Base-by-base conservation (phyloP, 352 stramenopile species). In the Pythium guiyangense region DNA sequence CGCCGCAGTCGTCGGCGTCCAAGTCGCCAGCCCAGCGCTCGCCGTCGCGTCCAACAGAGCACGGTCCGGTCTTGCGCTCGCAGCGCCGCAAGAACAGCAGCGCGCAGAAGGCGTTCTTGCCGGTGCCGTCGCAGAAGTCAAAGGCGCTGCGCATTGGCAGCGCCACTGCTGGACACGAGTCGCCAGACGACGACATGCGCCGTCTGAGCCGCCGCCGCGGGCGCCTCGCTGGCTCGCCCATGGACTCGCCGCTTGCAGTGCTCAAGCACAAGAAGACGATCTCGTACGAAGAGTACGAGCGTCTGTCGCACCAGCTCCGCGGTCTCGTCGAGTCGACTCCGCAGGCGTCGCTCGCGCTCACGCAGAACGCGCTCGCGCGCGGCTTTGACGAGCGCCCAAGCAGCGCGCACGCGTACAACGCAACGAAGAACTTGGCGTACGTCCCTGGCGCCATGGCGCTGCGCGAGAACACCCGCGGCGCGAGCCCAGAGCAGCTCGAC, bases 251-350 rank as follows among this genome's bases (percentile, higher is more conserved):
- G 10, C 51, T 79, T 26, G 57, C 76, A 11, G 70, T 83, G 51
- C 84, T 91, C 52, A 88, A 89, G 56, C 76, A 88, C 60, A 80
- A 84, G 61, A 90, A 90, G 55, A 73, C 77, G 0, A 93, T 93
- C 39, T 85, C 70, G 3, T 81, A 81, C 40, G 79, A 90, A 49
- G 83, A 93, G 47, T 91, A 87, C 51, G 75, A 93, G 53, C 70
- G 71, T 0, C 63, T 93, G 35, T 74, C 83, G 58, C 72, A 69
- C 20, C 75, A 90, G 54, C 64, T 91, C 35, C 76, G 74, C 29
- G 74, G 76, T 26, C 66, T 89, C 52, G 79, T 91, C n/a, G 79
- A 89, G 47, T 63, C 75, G 12, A 88, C 71, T 14, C 73, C 79
- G 0, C 70, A 88, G 45, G 68, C 76, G 34, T 77, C 79, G 35